Evolutionary conservation across 2,329 filamentous ascomycete species (phyloP), one percentile per base, ranked within the genome.

Genomic region (Aureobasidium sp.): DNA sequence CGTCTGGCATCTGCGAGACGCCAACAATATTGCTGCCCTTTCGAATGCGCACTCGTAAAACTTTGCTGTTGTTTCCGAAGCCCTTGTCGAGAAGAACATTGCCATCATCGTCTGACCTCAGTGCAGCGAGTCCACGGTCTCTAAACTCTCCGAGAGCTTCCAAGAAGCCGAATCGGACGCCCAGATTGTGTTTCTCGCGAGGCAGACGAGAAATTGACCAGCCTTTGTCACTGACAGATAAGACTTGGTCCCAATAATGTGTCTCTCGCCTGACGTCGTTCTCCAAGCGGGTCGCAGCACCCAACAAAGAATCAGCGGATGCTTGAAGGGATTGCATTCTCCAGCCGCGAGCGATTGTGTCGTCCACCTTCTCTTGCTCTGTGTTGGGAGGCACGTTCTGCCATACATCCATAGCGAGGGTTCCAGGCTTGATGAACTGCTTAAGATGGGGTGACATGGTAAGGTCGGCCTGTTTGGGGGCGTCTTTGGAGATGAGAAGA

Each of bases 91-190:
- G 80, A 17, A 85, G 80, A 37, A 96, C 85, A 6, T 82, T 83
- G 3, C 93, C 93, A 67, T 92, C 86, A 17, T 87, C 83, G 12
- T 85, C 84, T 65, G 91, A 84, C 37, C 87, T 82, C 68, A 99
- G 79, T 0, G 90, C 88, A 2, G 90, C 92, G 17, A 96, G 82
- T n/a, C 91, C 91, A 34, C 86, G 87, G 65, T 87, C 76, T 77
- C 80, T 80, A 69, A 86, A 87, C 44, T 80, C 78, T 14, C 78
- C 76, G 17, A 79, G 78, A 55, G 84, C 83, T 78, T 97, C 93
- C 14, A 88, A 82, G 70, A 96, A 96, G 8, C 93, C 94, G 74
- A 93, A 97, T 65, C 89, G 86, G 39, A 97, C 93, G 22, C 88
- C 91, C 55, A 97, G 80, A 0, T 86, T 87, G 67, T 90, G 85